These are phyloP conservation scores for Plantago elongata DNA, from an alignment of 257 asterid species.

Conservation along the genomic window DNA sequence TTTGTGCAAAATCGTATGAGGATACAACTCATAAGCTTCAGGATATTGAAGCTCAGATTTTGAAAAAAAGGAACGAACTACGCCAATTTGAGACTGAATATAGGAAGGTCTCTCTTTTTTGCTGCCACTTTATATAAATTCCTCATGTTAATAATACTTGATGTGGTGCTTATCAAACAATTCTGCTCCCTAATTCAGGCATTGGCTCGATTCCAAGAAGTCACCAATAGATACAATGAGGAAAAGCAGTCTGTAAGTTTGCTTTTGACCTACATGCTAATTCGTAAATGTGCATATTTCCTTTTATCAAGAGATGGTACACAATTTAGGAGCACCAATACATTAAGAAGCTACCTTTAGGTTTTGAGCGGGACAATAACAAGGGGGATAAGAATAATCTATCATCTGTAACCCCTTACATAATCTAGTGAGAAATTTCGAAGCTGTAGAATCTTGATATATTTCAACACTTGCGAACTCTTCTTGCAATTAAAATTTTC, in stretches of 20 bases:
- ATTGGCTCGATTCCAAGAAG: slow-evolving; percentile 95
- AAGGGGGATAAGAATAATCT: too few relatives aligned
- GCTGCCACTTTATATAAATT: neutral
- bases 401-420: too few relatives aligned
- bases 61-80: slow-evolving; percentile 89
- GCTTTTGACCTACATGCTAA: neutral
- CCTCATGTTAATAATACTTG: neutral
- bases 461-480: too few relatives aligned
- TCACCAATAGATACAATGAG: slow-evolving; percentile 79
- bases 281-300: too few relatives aligned
- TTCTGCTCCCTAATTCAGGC: slow-evolving; percentile 48
- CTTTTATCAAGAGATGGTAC: too few relatives aligned
- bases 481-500: too few relatives aligned
- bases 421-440: too few relatives aligned
- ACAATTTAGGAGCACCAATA: too few relatives aligned
- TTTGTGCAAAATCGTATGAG: slow-evolving; percentile 85
- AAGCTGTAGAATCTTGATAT: too few relatives aligned
- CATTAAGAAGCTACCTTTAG: too few relatives aligned
- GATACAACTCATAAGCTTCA: slow-evolving; percentile 77
- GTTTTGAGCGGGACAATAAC: too few relatives aligned
- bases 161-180: slow-evolving; percentile 5
- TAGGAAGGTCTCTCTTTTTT: slow-evolving; percentile 57
- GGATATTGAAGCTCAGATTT: slow-evolving; percentile 88
- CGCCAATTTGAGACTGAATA: slow-evolving; percentile 98
- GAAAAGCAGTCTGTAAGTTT: slow-evolving; percentile 91